Conservation (phyloP, 306 rosid genomes). For the Cicer cuneatum region DNA sequence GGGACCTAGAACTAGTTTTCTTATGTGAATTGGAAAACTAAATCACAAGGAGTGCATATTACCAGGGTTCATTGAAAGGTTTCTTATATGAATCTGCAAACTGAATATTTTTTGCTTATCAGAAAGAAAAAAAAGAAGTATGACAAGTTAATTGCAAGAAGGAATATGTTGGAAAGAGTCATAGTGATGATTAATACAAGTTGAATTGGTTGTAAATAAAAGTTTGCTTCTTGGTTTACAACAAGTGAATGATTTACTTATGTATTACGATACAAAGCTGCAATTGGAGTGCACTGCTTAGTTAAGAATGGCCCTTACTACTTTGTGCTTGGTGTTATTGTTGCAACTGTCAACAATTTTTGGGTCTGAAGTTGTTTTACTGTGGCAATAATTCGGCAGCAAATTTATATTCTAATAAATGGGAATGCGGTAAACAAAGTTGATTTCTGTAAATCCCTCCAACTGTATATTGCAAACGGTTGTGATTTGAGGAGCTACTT, state of each 20-base stretch:
- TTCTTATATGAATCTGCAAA: too few species aligned
- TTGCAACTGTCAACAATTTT: conserved; percentile 55
- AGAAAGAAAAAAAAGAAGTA: too few species aligned
- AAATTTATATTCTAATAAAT: conserved; percentile 57
- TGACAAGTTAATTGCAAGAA: too few species aligned
- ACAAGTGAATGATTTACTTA: conserved; percentile 48
- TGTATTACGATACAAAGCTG: conserved; percentile 39
- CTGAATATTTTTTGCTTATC: too few species aligned
- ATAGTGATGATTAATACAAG: too few species aligned
- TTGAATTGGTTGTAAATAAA: too few species aligned
- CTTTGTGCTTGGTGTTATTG: conserved; percentile 52
- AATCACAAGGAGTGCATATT: too few species aligned
- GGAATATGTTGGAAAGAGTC: too few species aligned
- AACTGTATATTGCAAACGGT: conserved; percentile 59
- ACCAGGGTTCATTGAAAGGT: too few species aligned
- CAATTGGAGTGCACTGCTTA: conserved; percentile 34
- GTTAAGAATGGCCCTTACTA: conserved; percentile 54
- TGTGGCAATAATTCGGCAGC: conserved; percentile 63
- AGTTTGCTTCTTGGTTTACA: too few species aligned
- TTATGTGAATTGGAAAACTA: too few species aligned
- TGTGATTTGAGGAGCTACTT: conserved; percentile 58
- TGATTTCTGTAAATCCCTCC: conserved; percentile 66
- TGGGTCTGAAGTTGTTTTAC: conserved; percentile 53
- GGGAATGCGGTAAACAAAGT: conserved; percentile 57
- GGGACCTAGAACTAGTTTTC: too few species aligned